These are phyloP conservation scores for Lentinula novae-zelandiae DNA, from an alignment of 1,284 basidiomycete genomes.

Conservation along the genomic window DNA sequence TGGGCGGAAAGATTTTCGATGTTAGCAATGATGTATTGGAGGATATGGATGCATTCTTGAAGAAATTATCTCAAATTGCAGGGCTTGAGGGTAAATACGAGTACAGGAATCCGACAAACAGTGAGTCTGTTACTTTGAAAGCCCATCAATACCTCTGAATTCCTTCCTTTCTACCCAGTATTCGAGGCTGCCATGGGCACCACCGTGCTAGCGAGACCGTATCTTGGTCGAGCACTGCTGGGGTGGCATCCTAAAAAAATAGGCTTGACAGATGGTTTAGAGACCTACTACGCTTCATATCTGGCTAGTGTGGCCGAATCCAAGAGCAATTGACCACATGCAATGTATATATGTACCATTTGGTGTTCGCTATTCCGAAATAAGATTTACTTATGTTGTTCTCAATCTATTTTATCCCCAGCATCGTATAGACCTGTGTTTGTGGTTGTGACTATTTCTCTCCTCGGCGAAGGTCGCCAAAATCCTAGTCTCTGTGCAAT, in stretches of 20 bases:
- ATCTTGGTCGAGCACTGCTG: constrained; percentile 40
- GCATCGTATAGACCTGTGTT: constrained; percentile 7
- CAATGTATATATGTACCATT: neutral
- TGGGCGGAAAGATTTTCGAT: constrained; percentile 42
- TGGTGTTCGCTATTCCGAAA: neutral
- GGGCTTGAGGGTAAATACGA: constrained; percentile 31
- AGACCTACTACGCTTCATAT: constrained; percentile 41
- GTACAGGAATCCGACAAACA: constrained; percentile 28
- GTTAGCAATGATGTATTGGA: constrained; percentile 42
- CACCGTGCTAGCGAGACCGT: constrained; percentile 34
- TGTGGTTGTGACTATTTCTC: neutral
- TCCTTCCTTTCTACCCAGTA: constrained; percentile 14
- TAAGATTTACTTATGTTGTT: neutral
- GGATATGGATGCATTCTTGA: constrained; percentile 40
- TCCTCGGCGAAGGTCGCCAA: constrained; percentile 25
- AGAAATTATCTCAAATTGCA: constrained; percentile 37
- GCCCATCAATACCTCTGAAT: constrained; percentile 5
- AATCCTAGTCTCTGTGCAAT: constrained; percentile 37
- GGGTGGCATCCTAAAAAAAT: constrained; percentile 45
- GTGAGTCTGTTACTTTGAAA: constrained; percentile 27
- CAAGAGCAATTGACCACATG: neutral
- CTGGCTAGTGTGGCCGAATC: constrained; percentile 20
- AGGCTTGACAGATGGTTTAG: constrained; percentile 42
- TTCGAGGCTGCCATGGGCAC: constrained; percentile 31
- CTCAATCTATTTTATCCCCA: constrained; percentile 12